Conservation (phyloP, 768 basidiomycete genomes). For the Boletus rubescentipes region DNA sequence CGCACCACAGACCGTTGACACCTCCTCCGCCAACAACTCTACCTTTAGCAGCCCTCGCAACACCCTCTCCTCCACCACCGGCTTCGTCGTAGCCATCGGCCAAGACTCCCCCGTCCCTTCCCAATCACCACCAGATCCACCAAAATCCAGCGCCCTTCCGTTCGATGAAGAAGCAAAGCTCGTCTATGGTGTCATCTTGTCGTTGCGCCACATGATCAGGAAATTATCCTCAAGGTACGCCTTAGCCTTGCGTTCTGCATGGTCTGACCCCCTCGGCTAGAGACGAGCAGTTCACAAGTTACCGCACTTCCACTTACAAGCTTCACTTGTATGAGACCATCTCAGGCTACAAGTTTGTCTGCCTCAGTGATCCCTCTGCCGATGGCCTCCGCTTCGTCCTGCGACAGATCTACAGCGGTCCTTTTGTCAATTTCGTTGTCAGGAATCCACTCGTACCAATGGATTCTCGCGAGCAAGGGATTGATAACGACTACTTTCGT, state of each 20-base stretch:
- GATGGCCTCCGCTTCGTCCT: conserved; percentile 82
- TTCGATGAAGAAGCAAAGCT: conserved; percentile 98
- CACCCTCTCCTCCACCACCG: conserved; percentile 62
- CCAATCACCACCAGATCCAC: conserved; percentile 9
- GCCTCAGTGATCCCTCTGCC: conserved; percentile 83
- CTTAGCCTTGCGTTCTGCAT: not conserved
- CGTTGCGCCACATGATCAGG: conserved; percentile 90
- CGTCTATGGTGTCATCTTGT: conserved; percentile 93
- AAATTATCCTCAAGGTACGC: conserved; percentile 79
- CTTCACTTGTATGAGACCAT: conserved; percentile 90
- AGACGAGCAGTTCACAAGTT: conserved; percentile 89
- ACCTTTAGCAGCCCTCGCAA: conserved; percentile 59
- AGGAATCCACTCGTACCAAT: conserved; percentile 85
- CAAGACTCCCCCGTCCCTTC: conserved; percentile 40
- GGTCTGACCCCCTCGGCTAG: conserved; percentile 36
- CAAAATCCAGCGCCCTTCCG: conserved; percentile 57
- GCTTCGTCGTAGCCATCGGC: conserved; percentile 63
- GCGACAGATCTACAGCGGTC: conserved; percentile 89
- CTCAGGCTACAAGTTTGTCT: conserved; percentile 93
- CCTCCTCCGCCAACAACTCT: conserved; percentile 36
- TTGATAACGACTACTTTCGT: conserved; percentile 93
- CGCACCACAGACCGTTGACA: conserved; percentile 33
- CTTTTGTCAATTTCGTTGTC: conserved; percentile 92
- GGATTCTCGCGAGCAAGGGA: conserved; percentile 80
- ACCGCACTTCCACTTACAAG: conserved; percentile 90